These are phyloP conservation scores for Furcasterigmium furcatum DNA, from an alignment of 2,329 filamentous ascomycete species.

Conservation along the genomic window DNA sequence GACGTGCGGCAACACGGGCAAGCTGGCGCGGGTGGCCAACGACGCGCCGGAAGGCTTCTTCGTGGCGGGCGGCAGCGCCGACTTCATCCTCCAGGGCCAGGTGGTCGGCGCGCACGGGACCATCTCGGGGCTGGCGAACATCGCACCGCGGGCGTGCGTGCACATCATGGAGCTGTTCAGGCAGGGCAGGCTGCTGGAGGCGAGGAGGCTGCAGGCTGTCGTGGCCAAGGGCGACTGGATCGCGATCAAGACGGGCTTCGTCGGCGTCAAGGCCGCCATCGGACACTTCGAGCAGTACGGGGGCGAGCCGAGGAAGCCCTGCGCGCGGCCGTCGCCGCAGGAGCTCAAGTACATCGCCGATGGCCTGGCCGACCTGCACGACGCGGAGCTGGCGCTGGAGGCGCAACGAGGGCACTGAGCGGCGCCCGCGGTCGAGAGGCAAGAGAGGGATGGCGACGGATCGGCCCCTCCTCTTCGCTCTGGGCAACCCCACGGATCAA, in stretches of 20 bases:
- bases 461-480: too few relatives aligned
- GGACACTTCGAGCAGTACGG: slow-evolving; percentile 34
- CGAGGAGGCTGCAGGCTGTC: slow-evolving; percentile 44
- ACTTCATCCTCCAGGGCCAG: slow-evolving; percentile 70
- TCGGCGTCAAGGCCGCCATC: slow-evolving; percentile 44
- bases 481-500: too few relatives aligned
- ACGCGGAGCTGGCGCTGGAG: slow-evolving; percentile 26
- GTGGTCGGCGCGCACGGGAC: slow-evolving; percentile 69
- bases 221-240: slow-evolving; percentile 43
- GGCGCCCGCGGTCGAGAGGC: neutral
- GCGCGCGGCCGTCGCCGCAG: slow-evolving; percentile 26
- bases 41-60: slow-evolving; percentile 45
- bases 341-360: slow-evolving; percentile 27
- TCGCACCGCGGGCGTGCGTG: slow-evolving; percentile 64
- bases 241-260: slow-evolving; percentile 44
- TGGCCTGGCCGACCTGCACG: slow-evolving; percentile 31
- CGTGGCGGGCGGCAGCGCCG: slow-evolving; percentile 69
- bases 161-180: slow-evolving; percentile 58
- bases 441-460: neutral
- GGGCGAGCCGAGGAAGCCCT: slow-evolving; percentile 35
- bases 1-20: slow-evolving; percentile 62
- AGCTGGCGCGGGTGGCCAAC: slow-evolving; percentile 57
- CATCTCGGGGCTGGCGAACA: slow-evolving; percentile 69
- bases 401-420: neutral
- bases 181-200: slow-evolving; percentile 53